Evolutionary conservation across 2,329 filamentous ascomycete species (phyloP).

Genomic region (Pseudovirgaria hyperparasitica): DNA sequence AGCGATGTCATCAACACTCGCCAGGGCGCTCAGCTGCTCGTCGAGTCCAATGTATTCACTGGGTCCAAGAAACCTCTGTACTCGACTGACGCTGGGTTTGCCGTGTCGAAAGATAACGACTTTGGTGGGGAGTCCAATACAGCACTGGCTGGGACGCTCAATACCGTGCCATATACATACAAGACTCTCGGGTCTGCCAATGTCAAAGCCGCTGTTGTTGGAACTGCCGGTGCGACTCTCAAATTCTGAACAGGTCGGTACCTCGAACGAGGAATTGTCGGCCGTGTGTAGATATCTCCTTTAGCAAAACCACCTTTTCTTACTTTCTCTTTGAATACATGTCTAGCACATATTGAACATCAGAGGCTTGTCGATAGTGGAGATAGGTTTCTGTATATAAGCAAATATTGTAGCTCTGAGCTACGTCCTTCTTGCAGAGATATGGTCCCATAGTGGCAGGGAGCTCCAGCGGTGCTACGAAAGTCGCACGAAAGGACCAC

Average conservation of each 20-base stretch:
- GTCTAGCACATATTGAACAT: too few relatives aligned
- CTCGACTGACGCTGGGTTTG: slow-evolving; percentile 21
- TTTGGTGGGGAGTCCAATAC: slow-evolving; percentile 21
- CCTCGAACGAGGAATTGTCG: neutral
- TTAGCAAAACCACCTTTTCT: too few relatives aligned
- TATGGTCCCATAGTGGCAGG: too few relatives aligned
- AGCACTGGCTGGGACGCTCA: slow-evolving; percentile 20
- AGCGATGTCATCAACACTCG: slow-evolving; percentile 30
- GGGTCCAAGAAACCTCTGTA: slow-evolving; percentile 21
- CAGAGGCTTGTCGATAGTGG: too few relatives aligned
- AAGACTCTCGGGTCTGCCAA: slow-evolving; percentile 18
- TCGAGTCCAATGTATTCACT: slow-evolving; percentile 28
- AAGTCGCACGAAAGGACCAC: too few relatives aligned
- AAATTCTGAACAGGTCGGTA: slow-evolving; percentile 17
- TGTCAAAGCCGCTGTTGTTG: slow-evolving; percentile 27
- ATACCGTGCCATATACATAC: slow-evolving; percentile 20
- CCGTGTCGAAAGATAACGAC: slow-evolving; percentile 25
- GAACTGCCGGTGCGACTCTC: slow-evolving; percentile 26
- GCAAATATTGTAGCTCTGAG: too few relatives aligned
- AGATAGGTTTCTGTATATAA: too few relatives aligned
- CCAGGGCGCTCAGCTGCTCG: slow-evolving; percentile 29
- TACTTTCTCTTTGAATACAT: too few relatives aligned
- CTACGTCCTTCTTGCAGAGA: too few relatives aligned
- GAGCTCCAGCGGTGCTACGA: too few relatives aligned
- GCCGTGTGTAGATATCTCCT: too few relatives aligned